These are phyloP conservation scores for Aphanomyces euteiches DNA, from an alignment of 352 stramenopile species.

Conservation along the genomic window DNA sequence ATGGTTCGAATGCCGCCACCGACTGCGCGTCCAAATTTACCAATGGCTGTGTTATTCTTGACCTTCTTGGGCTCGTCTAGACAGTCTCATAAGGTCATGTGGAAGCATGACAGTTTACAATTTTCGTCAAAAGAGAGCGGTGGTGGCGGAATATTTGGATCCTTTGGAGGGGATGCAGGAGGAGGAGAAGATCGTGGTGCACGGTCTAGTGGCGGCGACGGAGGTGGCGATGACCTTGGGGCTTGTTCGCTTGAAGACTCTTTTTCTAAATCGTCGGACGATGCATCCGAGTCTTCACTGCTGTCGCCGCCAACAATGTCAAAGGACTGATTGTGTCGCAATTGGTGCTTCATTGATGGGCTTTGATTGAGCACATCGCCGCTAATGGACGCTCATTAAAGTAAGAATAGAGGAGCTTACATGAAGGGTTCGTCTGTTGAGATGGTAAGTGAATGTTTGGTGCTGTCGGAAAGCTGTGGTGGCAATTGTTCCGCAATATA, in stretches of 20 bases:
- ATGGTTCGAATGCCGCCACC: constrained; percentile 77
- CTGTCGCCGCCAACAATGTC: constrained; percentile 81
- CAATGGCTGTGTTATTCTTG: constrained; percentile 12
- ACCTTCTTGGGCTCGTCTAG: constrained; percentile 1
- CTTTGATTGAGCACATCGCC: constrained; percentile 77
- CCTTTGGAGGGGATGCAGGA: no score
- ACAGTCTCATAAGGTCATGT: background rate
- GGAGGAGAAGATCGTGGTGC: no score
- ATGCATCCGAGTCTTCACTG: constrained; percentile 66
- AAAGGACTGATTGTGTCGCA: constrained; percentile 51
- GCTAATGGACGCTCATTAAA: background rate
- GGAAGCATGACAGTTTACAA: background rate
- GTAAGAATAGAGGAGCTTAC: no score
- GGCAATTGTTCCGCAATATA: background rate
- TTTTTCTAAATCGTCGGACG: constrained; percentile 7
- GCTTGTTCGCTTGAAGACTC: no score
- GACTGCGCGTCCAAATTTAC: constrained; percentile 73
- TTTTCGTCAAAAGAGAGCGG: no score
- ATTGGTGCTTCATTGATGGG: constrained; percentile 50
- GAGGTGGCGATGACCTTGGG: no score
- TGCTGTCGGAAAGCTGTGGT: background rate
- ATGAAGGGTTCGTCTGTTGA: no score
- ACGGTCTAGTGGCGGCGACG: no score
- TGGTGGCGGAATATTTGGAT: no score
- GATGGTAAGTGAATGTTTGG: no score